A percentile compares a stretch with the other conserved stretches of the same genome.
Conservation (phyloP, 768 basidiomycete species). For the Podaxis sp. region DNA sequence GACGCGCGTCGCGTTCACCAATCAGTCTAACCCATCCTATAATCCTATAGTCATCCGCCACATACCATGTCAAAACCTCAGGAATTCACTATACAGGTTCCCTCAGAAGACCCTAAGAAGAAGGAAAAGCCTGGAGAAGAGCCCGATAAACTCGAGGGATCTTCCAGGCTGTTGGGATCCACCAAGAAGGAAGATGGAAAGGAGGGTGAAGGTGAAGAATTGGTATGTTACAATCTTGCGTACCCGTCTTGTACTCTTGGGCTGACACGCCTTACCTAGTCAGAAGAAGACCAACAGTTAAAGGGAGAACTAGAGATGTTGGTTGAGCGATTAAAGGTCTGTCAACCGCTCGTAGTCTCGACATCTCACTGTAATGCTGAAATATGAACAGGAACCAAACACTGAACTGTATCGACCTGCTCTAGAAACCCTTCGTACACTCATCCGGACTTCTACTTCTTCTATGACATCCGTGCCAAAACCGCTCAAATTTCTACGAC, state of each 20-base stretch:
- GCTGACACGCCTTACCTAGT: constrained; percentile 44
- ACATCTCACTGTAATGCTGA: constrained; percentile 21
- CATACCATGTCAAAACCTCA: constrained; percentile 57
- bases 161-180: constrained; percentile 56
- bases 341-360: not conserved
- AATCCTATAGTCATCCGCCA: constrained; percentile 15
- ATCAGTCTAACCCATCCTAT: constrained; percentile 15
- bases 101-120: constrained; percentile 75
- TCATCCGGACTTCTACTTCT: constrained; percentile 95
- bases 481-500: constrained; percentile 96
- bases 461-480: constrained; percentile 99
- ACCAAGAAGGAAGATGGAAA: constrained; percentile 46
- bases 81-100: constrained; percentile 61
- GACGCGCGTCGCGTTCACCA: constrained; percentile 56
- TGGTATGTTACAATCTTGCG: constrained; percentile 56
- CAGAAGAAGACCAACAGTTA: constrained; percentile 93
- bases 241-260: not conserved
- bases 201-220: constrained; percentile 69
- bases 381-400: constrained; percentile 72
- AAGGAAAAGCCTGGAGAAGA: constrained; percentile 53
- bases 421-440: constrained; percentile 87
- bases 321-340: constrained; percentile 87
- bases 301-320: constrained; percentile 97
- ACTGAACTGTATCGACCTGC: constrained; percentile 84
- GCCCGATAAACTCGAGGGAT: constrained; percentile 34